Base-by-base conservation (phyloP, 176 grass and related monocot genomes). In the Luzula sylvatica region DNA sequence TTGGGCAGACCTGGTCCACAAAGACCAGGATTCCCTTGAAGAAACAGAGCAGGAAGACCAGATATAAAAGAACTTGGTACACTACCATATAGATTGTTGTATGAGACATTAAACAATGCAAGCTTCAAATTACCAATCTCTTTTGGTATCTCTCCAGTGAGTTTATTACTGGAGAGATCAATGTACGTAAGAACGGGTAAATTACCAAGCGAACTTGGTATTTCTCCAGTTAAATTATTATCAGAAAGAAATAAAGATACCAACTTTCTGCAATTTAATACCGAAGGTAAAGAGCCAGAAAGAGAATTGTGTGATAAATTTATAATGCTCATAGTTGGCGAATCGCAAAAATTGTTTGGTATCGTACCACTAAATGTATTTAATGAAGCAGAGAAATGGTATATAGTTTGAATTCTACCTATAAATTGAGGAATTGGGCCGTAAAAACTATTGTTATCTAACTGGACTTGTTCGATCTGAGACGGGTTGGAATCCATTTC, bases 101-200 rank as follows among this genome's bases (percentile, higher is more conserved):
- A 86, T 7, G 87, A 93, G 27, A 93, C 76, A 20, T 93, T 93
- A 3, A 93, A 75, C 65, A 93, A 16, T 2, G 81, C 81, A 15
- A 93, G 87, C 65, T 86, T 86, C 65, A 93, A 50, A 30, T 75
- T 72, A 61, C 74, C 69, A 25, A 93, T 68, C 18, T 86, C 69
- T 0, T 23, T 26, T 4, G 87, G 81, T 11, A 93, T 75, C 60
- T 58, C 70, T 0, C 81, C 87, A 52, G 50, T 93, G 44, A 86
- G 76, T 26, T 16, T 26, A 41, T 93, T 93, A 52, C 58, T 75
- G 56, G 87, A 93, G 46, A 93, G 66, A 53, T 93, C 87, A 27
- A 93, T 72, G 77, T 86, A 93, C 11, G 81, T 93, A 65, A 93
- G 65, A 47, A 93, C 81, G 9, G 73, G 81, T 64, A 82, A 20